Base-by-base conservation (phyloP, 2,329 filamentous ascomycete genomes). In the Monosporascus sp. region DNA sequence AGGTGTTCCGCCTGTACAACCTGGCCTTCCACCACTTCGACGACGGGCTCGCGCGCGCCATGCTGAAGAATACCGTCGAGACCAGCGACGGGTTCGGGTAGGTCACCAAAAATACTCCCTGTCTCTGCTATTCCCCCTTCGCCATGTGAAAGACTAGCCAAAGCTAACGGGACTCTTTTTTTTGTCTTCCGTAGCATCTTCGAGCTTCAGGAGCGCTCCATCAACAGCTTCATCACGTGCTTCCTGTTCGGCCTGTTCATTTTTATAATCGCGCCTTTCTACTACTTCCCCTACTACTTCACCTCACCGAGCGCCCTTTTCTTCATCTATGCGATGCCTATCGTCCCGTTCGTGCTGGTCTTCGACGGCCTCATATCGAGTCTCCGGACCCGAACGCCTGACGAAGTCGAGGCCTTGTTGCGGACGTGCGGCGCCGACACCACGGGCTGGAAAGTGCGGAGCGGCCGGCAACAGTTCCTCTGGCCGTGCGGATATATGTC, bases 11-110 rank as follows among this genome's bases (percentile, higher is more conserved):
- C 5, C 70, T 90, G 48, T 91, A 88, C 68, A 88, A 86, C 65
- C 74, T 90, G 2, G 81, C 86, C 1, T 92, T 92, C 63, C 88
- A 91, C 68, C 88, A 91, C 70, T 91, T 91, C 60, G 79, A 84
- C 56, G 84, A 90, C 62, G 70, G 71, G 4, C 68, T 84, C 18
- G 88, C 85, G 1, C 70, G 66, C 25, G 74, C 75, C 8, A 85
- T 90, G 31, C 66, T 92, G 35, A 74, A 74, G 50, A 83, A 87
- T 64, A 86, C 85, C 0, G 68, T 89, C 38, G 75, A 81, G 60
- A 88, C 81, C 0, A 79, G 81, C 50, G 79, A 87, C 56, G 87
- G 81, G 0, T 85, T 90, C 60, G 85, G 79, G 73, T 75, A 58
- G 67, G 59, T 31, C 14, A n/a, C 41, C 5, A 39, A 24, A 35